Conservation (phyloP, 768 basidiomycete genomes). For the Lentinula lateritia region DNA sequence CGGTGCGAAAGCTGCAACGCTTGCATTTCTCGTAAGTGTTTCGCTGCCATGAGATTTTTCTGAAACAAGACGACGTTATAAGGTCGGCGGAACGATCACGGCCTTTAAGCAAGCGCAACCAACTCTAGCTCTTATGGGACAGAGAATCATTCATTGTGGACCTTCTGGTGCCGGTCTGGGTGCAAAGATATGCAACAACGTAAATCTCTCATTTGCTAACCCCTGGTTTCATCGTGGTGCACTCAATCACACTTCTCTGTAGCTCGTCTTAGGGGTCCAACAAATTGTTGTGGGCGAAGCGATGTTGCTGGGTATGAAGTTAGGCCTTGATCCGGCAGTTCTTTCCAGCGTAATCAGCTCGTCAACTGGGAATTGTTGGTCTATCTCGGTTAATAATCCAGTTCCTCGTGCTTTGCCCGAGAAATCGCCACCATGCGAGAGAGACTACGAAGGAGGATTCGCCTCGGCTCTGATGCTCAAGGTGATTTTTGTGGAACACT, state of each 20-base stretch:
- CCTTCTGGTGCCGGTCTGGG: slow-evolving; percentile 75
- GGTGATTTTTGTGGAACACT: slow-evolving; percentile 28
- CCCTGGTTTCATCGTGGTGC: background rate
- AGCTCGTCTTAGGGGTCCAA: slow-evolving; percentile 68
- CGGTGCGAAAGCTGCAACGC: slow-evolving; percentile 81
- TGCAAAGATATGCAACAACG: slow-evolving; percentile 91
- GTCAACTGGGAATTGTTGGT: slow-evolving; percentile 81
- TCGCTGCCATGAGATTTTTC: background rate
- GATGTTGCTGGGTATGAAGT: slow-evolving; percentile 78
- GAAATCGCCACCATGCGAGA: slow-evolving; percentile 76
- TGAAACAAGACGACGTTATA: background rate
- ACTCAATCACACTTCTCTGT: slow-evolving; percentile 13
- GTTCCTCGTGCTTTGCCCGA: slow-evolving; percentile 68
- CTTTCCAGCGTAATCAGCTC: slow-evolving; percentile 83
- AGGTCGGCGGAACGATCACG: slow-evolving; percentile 54
- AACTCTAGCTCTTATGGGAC: slow-evolving; percentile 70
- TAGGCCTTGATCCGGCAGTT: slow-evolving; percentile 74
- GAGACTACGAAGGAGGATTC: slow-evolving; percentile 82
- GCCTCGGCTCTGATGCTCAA: slow-evolving; percentile 81
- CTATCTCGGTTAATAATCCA: slow-evolving; percentile 83
- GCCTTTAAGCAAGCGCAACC: slow-evolving; percentile 56
- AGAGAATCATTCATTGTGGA: slow-evolving; percentile 79
- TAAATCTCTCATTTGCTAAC: slow-evolving; percentile 22
- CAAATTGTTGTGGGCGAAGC: slow-evolving; percentile 86
- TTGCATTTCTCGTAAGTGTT: slow-evolving; percentile 75